Evolutionary conservation across 139 green algal genomes (phyloP), one percentile per base, ranked within the genome.

Genomic region (Microglena sp.): DNA sequence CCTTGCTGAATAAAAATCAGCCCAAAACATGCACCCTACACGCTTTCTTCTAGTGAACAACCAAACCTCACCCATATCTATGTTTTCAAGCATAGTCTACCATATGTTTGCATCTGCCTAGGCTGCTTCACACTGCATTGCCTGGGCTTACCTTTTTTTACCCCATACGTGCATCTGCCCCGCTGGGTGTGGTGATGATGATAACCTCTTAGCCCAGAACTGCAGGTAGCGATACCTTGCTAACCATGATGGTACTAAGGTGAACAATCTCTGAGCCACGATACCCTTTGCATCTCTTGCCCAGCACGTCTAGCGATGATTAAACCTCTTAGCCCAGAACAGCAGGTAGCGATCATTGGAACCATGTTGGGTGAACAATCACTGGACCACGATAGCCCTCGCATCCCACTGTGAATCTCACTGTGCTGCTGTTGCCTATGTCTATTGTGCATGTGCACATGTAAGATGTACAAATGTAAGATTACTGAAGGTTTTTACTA

Each of bases 231-330:
- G 40, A 46, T 8, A 11, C 40, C 40, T n/a, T 11, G 11, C 40
- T 11, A 46, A 46, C 11, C 40, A 46, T 11, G 11, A 46, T n/a
- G 40, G 40, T 46, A 11, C 46, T 40, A 69, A 43, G 72, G 72
- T 79, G 72, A 79, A 79, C 72, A 79, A 79, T 79, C 72, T 50
- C 61, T 79, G 72, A 79, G 72, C 72, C 66, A 18, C 55, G 2
- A n/a, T 15, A 50, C n/a, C n/a, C n/a, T n/a, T n/a, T 5, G 50
- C 22, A 58, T 21, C 50, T 11, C 15, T n/a, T 6, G 11, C 3
- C 8, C 24, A 1, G 34, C 2, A 28, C 26, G 2, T 2, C 1
- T 0, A 1, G 28, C 2, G 5, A 66, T 3, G 29, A 2, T 56
- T 5, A 31, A 21, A 24, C 57, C 2, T 32, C 2, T 50, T 50